Conservation (phyloP, 169 alveolate genomes). For the Cryptosporidium xiaoi region DNA sequence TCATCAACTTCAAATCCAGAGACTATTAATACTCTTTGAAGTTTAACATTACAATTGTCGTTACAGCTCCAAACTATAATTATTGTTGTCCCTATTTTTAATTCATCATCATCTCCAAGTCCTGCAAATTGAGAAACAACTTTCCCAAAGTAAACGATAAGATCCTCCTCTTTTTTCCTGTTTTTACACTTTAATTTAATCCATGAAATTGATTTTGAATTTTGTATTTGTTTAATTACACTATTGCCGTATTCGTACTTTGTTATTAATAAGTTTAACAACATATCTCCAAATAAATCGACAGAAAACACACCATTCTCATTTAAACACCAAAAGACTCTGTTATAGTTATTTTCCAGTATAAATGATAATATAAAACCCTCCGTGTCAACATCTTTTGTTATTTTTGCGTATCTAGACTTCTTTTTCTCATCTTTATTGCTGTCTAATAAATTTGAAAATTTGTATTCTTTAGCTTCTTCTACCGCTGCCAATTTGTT, state of each 20-base stretch:
- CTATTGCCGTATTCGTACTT: not conserved
- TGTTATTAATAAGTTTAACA: not conserved
- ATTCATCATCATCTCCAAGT: not conserved
- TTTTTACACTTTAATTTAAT: no score
- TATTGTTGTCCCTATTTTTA: not conserved
- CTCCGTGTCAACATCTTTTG: slow-evolving; percentile 29
- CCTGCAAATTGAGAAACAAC: not conserved
- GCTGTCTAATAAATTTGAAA: no score
- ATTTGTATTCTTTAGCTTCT: no score
- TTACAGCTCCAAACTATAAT: slow-evolving; percentile 23
- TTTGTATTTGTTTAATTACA: slow-evolving; percentile 14
- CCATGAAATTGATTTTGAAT: slow-evolving; percentile 33
- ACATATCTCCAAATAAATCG: slow-evolving; percentile 19
- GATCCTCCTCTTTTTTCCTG: no score
- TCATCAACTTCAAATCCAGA: no score
- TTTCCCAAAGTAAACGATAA: no score
- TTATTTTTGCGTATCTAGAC: slow-evolving; percentile 33
- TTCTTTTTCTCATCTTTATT: not conserved
- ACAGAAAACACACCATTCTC: slow-evolving; percentile 3
- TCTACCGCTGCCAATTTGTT: no score
- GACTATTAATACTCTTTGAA: no score
- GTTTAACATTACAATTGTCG: no score
- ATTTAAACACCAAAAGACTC: slow-evolving; percentile 22
- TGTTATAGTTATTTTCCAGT: slow-evolving; percentile 1
- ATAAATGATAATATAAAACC: slow-evolving; percentile 35